Base-by-base conservation (phyloP, 768 basidiomycete species). In the Boletus rufocinnamomeus region DNA sequence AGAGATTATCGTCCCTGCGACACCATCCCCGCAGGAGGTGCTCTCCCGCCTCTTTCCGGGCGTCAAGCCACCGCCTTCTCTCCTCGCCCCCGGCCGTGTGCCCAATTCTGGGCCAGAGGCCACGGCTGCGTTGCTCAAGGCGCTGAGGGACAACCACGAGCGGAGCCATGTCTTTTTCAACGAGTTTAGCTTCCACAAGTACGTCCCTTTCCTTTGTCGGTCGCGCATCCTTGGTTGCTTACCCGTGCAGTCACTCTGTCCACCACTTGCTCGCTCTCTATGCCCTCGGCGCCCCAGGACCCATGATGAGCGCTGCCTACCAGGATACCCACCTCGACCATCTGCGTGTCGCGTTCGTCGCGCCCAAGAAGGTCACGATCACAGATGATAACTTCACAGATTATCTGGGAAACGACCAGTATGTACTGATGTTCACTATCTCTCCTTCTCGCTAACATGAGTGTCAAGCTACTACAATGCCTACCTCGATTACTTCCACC, bases 211-310 rank as follows among this genome's bases (percentile, higher is more conserved):
- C 46, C 45, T 30, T 35, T 9, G 2, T 52, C n/a, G 8, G 17
- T 44, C 11, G 19, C 21, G 6, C 2, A 13, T 47, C 13, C 2
- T n/a, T 46, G 47, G 21, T 54, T 21, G 6, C 16, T 63, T 21
- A 43, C 37, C n/a, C n/a, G 40, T 14, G 17, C 27, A 83, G 81
- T 58, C 88, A 89, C 72, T 72, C 80, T 35, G 75, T 79, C 3
- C 86, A 88, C 65, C 83, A 82, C 40, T 66, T 82, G 17, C 72
- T 87, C 16, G 84, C 85, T 14, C 71, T 84, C 6, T 90, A 84
- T 72, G 77, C 79, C 0, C 72, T 91, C 14, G 89, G 89, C 9
- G 87, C 81, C 0, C 72, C 77, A 4, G 69, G 70, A 0, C 57
- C 68, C 4, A 63, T 81, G 37, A 70, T 83, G 7, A 66, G 69